Evolutionary conservation across 2,329 filamentous ascomycete species (phyloP).

Genomic region (Colletotrichum paranaense): DNA sequence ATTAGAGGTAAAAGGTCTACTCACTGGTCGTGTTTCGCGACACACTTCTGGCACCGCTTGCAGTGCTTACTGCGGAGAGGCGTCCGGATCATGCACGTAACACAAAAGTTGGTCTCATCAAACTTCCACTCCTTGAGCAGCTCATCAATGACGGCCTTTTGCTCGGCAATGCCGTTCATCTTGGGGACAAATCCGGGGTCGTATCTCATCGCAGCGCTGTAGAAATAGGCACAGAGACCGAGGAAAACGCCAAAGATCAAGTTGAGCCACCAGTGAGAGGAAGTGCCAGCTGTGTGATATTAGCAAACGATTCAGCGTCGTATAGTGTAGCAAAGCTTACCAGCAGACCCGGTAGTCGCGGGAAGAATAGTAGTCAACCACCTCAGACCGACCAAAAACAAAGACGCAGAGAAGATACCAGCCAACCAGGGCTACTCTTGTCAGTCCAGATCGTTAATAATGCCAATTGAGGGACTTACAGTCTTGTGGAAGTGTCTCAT

Average conservation of each 20-base stretch:
- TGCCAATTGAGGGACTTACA: slow-evolving; percentile 58
- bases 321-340: slow-evolving; percentile 51
- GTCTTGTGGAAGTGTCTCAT: slow-evolving; percentile 94
- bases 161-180: slow-evolving; percentile 86
- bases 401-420: slow-evolving; percentile 88
- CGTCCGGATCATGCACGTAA: slow-evolving; percentile 92
- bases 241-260: slow-evolving; percentile 76
- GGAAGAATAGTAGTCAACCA: slow-evolving; percentile 81
- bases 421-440: slow-evolving; percentile 83
- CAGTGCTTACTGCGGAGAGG: slow-evolving; percentile 97
- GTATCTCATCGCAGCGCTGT: slow-evolving; percentile 83
- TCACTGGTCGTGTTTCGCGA: slow-evolving; percentile 97
- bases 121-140: slow-evolving; percentile 88
- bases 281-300: slow-evolving; percentile 69
- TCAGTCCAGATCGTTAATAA: slow-evolving; percentile 37
- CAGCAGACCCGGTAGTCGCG: slow-evolving; percentile 53
- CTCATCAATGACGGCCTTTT: slow-evolving; percentile 89
- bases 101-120: slow-evolving; percentile 94
- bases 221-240: slow-evolving; percentile 83
- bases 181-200: slow-evolving; percentile 96
- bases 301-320: slow-evolving; percentile 38
- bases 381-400: slow-evolving; percentile 83
- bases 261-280: slow-evolving; percentile 78
- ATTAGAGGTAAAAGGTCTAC: slow-evolving; percentile 47
- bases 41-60: slow-evolving; percentile 88